phyloP scores from a whole-genome alignment of 495 filamentous ascomycete species.

The Neurospora cerealis region DNA sequence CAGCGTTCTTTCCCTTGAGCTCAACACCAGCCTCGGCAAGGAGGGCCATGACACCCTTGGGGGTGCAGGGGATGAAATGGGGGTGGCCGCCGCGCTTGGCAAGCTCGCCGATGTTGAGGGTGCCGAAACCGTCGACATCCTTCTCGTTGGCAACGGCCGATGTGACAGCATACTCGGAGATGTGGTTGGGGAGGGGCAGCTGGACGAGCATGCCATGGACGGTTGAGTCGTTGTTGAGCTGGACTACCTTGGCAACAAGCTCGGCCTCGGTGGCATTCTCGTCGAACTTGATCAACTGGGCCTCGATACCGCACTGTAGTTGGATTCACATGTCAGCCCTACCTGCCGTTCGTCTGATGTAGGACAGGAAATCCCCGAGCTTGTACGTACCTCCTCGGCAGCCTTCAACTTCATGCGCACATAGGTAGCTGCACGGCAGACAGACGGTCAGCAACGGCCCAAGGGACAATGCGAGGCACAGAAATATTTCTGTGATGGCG shows the following conservation, averaged over 20 bases:
- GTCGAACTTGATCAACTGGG: conserved; percentile 72
- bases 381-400: conserved; percentile 67
- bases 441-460: conserved; percentile 15
- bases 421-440: conserved; percentile 65
- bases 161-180: conserved; percentile 82
- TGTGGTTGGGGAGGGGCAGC: conserved; percentile 75
- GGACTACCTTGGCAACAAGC: conserved; percentile 68
- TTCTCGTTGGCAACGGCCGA: conserved; percentile 86
- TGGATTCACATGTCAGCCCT: neutral
- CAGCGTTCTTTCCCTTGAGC: conserved; percentile 80
- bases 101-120: conserved; percentile 86
- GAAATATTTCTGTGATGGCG: neutral
- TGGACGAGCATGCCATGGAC: conserved; percentile 94
- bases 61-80: conserved; percentile 86
- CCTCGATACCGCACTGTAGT: conserved; percentile 72
- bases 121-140: conserved; percentile 96
- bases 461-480: neutral
- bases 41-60: conserved; percentile 92
- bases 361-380: neutral
- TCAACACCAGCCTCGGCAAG: conserved; percentile 75
- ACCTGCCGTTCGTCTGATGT: neutral
- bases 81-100: conserved; percentile 87
- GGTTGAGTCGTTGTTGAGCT: conserved; percentile 75
- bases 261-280: conserved; percentile 75
- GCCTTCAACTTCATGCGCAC: conserved; percentile 99